Evolutionary conservation across 2,329 filamentous ascomycete genomes (phyloP).

Genomic region (Davidsoniella virescens): DNA sequence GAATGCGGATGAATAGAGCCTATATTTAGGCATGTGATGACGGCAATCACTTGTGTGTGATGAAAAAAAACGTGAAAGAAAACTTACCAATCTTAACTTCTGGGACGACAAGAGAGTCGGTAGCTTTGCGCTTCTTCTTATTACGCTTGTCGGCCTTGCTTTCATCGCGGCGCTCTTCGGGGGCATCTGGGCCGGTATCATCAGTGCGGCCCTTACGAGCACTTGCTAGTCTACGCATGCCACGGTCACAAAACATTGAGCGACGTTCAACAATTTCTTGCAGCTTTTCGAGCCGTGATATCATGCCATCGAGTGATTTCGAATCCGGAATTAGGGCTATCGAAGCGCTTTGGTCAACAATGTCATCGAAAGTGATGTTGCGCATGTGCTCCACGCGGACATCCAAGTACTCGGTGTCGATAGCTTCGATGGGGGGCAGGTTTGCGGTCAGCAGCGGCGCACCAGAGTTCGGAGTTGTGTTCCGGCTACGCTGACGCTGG

Average conservation of each 20-base stretch:
- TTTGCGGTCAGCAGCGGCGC: conserved; percentile 20
- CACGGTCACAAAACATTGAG: conserved; percentile 51
- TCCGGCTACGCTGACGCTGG: conserved; percentile 55
- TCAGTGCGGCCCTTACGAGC: conserved; percentile 46
- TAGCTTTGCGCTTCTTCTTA: conserved; percentile 64
- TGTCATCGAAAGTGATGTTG: conserved; percentile 49
- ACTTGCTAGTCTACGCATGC: conserved; percentile 53
- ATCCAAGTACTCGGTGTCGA: conserved; percentile 50
- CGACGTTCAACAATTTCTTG: conserved; percentile 51
- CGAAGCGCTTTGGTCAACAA: conserved; percentile 45
- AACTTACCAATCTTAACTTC: conserved; percentile 27
- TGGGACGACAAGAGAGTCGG: conserved; percentile 39
- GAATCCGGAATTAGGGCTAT: conserved; percentile 45
- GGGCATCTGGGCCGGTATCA: conserved; percentile 28
- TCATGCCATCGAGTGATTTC: conserved; percentile 46
- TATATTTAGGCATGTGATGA: no score
- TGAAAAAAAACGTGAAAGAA: neutral
- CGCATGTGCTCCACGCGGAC: conserved; percentile 43
- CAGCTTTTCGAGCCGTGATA: conserved; percentile 46
- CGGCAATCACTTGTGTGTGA: neutral
- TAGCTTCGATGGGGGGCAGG: conserved; percentile 37
- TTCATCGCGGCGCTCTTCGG: conserved; percentile 30
- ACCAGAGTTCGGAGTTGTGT: conserved; percentile 53
- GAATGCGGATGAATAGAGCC: neutral
- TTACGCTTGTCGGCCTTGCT: conserved; percentile 42